These are phyloP conservation scores for Fusarium fujikuroi DNA, from an alignment of 2,329 filamentous ascomycete species.

Conservation along the genomic window DNA sequence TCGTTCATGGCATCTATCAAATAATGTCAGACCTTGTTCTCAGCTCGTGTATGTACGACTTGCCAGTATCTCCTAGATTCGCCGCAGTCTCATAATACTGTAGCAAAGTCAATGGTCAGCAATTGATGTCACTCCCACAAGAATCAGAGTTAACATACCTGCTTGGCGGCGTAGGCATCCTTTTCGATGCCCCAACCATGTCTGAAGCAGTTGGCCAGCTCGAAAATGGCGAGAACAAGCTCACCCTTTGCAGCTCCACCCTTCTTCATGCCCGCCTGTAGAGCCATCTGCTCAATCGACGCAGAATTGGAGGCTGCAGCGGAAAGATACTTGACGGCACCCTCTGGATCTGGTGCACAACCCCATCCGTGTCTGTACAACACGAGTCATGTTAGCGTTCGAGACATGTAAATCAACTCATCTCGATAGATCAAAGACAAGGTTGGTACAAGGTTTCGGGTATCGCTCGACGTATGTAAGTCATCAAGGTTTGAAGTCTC, in stretches of 20 bases:
- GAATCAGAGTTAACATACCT: conserved; percentile 55
- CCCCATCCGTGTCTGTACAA: conserved; percentile 87
- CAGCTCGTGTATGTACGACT: conserved; percentile 40
- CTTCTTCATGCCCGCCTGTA: conserved; percentile 88
- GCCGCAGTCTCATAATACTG: conserved; percentile 98
- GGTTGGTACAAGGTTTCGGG: background rate
- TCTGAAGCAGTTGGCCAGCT: conserved; percentile 91
- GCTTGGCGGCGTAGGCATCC: conserved; percentile 85
- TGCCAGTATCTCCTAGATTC: conserved; percentile 89
- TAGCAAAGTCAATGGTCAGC: conserved; percentile 7
- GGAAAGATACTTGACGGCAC: conserved; percentile 85
- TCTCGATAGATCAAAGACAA: background rate
- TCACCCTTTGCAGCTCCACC: conserved; percentile 96
- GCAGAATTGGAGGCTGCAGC: conserved; percentile 92
- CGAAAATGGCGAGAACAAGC: conserved; percentile 94
- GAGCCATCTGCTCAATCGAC: conserved; percentile 83
- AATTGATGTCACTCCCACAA: background rate
- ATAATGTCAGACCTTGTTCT: conserved; percentile 18
- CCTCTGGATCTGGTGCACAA: conserved; percentile 75
- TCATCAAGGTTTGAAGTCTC: conserved; percentile 17
- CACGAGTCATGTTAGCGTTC: conserved; percentile 31
- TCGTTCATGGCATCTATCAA: conserved; percentile 92
- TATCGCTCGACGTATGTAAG: background rate
- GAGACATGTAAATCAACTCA: background rate
- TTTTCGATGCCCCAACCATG: conserved; percentile 92